Conservation (phyloP, 495 filamentous ascomycete species). For the Usnea hakonensis region DNA sequence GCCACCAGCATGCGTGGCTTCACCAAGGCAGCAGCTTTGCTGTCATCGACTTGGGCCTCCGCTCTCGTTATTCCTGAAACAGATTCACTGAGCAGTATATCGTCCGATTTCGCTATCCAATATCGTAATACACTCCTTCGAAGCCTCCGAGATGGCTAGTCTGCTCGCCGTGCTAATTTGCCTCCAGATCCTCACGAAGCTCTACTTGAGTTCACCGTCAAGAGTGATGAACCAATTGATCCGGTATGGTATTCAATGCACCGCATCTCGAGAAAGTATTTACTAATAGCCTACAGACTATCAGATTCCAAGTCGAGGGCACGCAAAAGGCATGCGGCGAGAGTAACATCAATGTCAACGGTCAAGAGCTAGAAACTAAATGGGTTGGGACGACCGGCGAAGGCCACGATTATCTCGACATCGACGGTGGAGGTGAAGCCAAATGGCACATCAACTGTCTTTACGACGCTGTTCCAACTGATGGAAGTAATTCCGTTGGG, state of each 20-base stretch:
- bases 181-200: conserved; percentile 12
- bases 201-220: conserved; percentile 12
- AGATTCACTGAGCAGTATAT: conserved; percentile 5
- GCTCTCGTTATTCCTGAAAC: conserved; percentile 21
- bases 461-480: conserved; percentile 24
- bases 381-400: conserved; percentile 32
- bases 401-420: conserved; percentile 29
- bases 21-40: conserved; percentile 26
- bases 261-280: not conserved
- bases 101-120: conserved; percentile 11
- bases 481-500: conserved; percentile 21
- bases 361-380: conserved; percentile 27
- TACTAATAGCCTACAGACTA: conserved; percentile 22
- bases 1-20: conserved; percentile 23
- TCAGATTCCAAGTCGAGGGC: conserved; percentile 26
- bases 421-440: conserved; percentile 29
- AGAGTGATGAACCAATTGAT: conserved; percentile 11
- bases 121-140: conserved; percentile 13
- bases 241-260: conserved; percentile 12
- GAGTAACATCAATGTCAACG: conserved; percentile 33
- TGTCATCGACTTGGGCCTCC: conserved; percentile 15
- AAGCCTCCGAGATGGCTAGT: not conserved
- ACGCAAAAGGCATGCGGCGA: conserved; percentile 29
- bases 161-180: conserved; percentile 4
- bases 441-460: conserved; percentile 42